A percentile compares a stretch with the other conserved stretches of the same genome.
phyloP scores from a whole-genome alignment of 73 alveolate species.

The Paramecium tetraurelia region DNA sequence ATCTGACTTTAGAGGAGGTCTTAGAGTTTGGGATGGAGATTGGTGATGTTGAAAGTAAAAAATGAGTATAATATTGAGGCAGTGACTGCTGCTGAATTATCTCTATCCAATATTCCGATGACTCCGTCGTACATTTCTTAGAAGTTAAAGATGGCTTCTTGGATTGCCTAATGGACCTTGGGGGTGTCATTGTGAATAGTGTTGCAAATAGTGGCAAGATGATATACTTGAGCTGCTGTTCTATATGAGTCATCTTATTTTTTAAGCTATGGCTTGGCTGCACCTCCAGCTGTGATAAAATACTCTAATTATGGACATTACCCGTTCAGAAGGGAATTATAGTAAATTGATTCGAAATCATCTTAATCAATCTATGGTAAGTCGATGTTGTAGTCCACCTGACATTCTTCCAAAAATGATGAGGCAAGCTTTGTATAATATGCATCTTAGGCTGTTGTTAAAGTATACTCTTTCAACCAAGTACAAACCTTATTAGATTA shows the following conservation, averaged over 20 bases:
- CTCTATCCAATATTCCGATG: not conserved
- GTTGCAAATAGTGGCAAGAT: not conserved
- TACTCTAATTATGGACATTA: not conserved
- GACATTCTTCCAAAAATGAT: not conserved
- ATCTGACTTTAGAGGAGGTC: not conserved
- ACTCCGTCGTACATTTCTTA: slow-evolving; percentile 11
- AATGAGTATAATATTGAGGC: not conserved
- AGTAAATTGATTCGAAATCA: slow-evolving; percentile 14
- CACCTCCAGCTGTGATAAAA: not conserved
- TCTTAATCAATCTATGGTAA: not conserved
- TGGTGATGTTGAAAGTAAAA: not conserved
- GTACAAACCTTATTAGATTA: not conserved
- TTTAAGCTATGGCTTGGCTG: not conserved
- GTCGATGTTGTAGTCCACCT: not conserved
- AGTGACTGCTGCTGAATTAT: not conserved
- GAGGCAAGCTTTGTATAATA: not conserved
- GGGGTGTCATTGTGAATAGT: not conserved
- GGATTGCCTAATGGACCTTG: not conserved
- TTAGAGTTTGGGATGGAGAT: not conserved
- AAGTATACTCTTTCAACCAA: not conserved
- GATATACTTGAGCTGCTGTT: slow-evolving; percentile 28
- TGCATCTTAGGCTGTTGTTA: not conserved
- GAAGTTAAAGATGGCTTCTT: not conserved
- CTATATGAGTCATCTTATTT: not conserved
- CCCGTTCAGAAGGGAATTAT: not conserved